Conservation (phyloP, 108 stramenopile species). For the Nitzschia inconspicua region DNA sequence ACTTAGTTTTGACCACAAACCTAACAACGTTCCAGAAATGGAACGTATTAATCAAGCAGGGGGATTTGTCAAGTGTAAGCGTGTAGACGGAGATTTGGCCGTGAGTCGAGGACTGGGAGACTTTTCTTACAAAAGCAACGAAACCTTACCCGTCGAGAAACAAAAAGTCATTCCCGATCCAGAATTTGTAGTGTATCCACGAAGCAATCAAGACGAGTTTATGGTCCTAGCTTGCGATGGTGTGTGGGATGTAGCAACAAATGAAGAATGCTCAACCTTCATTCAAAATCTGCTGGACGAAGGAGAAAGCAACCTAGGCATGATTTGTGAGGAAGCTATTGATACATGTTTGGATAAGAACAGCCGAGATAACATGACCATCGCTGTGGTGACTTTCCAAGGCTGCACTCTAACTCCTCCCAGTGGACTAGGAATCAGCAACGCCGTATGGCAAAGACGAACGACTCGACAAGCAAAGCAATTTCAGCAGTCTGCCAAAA, state of each 20-base stretch:
- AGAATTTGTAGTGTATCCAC: slow-evolving; percentile 61
- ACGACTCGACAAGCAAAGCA: slow-evolving; percentile 28
- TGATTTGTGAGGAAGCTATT: slow-evolving; percentile 84
- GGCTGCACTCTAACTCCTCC: slow-evolving; percentile 11
- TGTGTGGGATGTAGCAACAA: slow-evolving; percentile 88
- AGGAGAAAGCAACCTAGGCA: slow-evolving; percentile 63
- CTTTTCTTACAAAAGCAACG: slow-evolving; percentile 68
- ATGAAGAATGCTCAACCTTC: slow-evolving; percentile 77
- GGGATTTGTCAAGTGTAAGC: slow-evolving; percentile 75
- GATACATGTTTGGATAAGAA: slow-evolving; percentile 72
- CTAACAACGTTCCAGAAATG: slow-evolving; percentile 69
- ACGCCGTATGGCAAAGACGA: slow-evolving; percentile 30
- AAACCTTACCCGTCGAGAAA: slow-evolving; percentile 32
- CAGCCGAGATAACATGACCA: slow-evolving; percentile 85
- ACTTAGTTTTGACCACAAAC: slow-evolving; percentile 96
- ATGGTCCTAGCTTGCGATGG: slow-evolving; percentile 90
- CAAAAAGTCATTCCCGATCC: slow-evolving; percentile 85
- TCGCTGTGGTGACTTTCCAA: slow-evolving; percentile 34
- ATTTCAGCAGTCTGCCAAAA: slow-evolving; percentile 21
- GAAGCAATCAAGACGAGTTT: slow-evolving; percentile 74
- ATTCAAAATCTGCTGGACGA: slow-evolving; percentile 55
- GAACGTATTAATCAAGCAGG: slow-evolving; percentile 67
- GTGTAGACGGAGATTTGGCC: slow-evolving; percentile 96
- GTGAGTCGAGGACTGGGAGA: slow-evolving; percentile 95
- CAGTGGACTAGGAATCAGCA: slow-evolving; percentile 17